phyloP scores from a whole-genome alignment of 139 green algal genomes.

The Chlamydomonas sp. region DNA sequence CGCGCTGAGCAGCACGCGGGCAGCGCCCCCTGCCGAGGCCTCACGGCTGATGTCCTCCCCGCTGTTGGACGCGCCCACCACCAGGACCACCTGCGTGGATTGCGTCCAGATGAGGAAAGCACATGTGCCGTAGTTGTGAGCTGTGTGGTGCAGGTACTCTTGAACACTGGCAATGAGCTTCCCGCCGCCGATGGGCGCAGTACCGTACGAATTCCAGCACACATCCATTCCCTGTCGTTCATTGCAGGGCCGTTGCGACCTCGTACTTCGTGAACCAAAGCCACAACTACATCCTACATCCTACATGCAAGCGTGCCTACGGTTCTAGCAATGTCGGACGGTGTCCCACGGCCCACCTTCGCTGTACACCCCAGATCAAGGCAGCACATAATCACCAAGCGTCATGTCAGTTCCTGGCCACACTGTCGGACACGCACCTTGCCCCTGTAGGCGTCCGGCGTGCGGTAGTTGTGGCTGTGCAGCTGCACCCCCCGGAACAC shows the following conservation, averaged over 20 bases:
- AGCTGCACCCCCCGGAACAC: conserved; percentile 67
- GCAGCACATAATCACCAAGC: too few species aligned
- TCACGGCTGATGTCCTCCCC: conserved; percentile 79
- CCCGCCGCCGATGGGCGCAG: too few species aligned
- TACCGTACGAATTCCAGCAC: too few species aligned
- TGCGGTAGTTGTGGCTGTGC: conserved; percentile 81
- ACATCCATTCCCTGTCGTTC: too few species aligned
- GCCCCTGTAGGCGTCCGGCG: conserved; percentile 59
- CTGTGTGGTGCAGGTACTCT: too few species aligned
- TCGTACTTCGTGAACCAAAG: too few species aligned
- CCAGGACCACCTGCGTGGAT: conserved; percentile 57
- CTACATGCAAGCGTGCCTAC: too few species aligned
- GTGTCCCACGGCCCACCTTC: neutral
- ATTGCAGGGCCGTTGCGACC: too few species aligned
- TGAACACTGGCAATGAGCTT: too few species aligned
- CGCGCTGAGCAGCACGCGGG: conserved; percentile 70
- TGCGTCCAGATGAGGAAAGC: neutral
- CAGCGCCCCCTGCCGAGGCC: conserved; percentile 55
- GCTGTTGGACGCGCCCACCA: conserved; percentile 70
- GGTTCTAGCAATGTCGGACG: neutral
- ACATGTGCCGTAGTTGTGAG: neutral
- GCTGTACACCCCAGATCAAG: neutral
- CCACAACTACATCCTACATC: too few species aligned
- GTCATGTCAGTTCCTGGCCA: too few species aligned
- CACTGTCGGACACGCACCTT: conserved; percentile 33